Evolutionary conservation across 352 stramenopile species (phyloP), one percentile per base, ranked within the genome.

Genomic region (Thalassiosira mediterranea): DNA sequence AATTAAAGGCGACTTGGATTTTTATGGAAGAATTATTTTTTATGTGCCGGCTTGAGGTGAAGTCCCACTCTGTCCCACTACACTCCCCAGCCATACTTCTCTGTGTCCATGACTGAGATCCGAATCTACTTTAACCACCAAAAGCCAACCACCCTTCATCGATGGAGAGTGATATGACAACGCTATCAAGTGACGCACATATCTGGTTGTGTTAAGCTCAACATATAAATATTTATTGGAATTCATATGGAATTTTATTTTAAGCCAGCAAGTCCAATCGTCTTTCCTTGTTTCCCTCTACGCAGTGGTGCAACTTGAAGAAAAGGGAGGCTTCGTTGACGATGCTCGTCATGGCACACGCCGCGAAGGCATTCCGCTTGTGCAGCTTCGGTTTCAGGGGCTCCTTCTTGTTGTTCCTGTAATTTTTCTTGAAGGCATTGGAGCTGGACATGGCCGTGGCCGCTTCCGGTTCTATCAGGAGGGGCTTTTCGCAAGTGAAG

Each of bases 401-500:
- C 32, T 54, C 26, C 28, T 57, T 67, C 32, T 69, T 34, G 7
- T 17, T 15, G 25, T 23, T 13, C 1, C 11, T 48, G 1, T 15
- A 15, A 4, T 54, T 49, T 5, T 21, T 13, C 11, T 32, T 42
- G 53, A 52, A 76, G 48, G 65, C 42, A 52, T 82, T 69, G 4
- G 68, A 23, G 46, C 44, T 19, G 42, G 59, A 74, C 73, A 82
- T 77, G 1, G 19, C 62, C 38, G 71, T 59, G 13, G 74, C 61
- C 11, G 72, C 46, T 3, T 28, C 10, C 31, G 87, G 87, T 58
- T 89, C 71, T 44, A 81, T 61, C 17, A 90, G 75, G 1, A 91
- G 64, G 13, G 82, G 73, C n/a, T 77, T 72, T 37, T 88, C 67
- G 49, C 87, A 93, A 19, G 74, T 77, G 15, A 91, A 83, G 42